Evolutionary conservation across 129 eudicot species (phyloP).

Genomic region (Kitagawia praeruptora): DNA sequence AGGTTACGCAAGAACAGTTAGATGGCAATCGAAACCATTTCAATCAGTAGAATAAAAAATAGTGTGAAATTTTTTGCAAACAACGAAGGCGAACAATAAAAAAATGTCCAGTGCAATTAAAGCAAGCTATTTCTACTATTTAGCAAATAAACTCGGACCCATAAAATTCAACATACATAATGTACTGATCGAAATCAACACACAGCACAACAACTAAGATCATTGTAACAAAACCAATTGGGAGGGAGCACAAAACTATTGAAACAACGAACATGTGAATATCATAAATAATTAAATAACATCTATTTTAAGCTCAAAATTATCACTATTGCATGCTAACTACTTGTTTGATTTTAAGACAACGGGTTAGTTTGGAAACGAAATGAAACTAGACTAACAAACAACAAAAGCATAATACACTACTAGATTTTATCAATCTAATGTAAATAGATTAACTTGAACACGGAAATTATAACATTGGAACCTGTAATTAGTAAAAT

Average conservation of each 20-base stretch:
- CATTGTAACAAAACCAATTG: background rate
- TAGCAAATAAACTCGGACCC: background rate
- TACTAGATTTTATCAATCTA: background rate
- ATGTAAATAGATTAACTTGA: background rate
- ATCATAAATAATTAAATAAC: background rate
- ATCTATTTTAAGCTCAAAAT: background rate
- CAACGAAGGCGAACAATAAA: background rate
- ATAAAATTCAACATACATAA: background rate
- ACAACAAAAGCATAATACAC: background rate
- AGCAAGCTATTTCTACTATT: background rate
- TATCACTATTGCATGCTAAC: background rate
- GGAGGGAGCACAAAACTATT: background rate
- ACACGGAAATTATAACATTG: background rate
- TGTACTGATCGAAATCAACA: background rate
- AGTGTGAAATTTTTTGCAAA: background rate
- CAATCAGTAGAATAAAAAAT: background rate
- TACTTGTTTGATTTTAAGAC: background rate
- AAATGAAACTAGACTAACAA: background rate
- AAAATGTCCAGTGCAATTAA: background rate
- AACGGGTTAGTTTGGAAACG: background rate
- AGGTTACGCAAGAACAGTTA: background rate
- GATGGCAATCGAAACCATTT: background rate
- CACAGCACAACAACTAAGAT: background rate
- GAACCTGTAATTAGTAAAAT: background rate
- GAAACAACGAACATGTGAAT: background rate